Evolutionary conservation across 2,329 filamentous ascomycete genomes (phyloP).

Genomic region (Amphichorda felina): DNA sequence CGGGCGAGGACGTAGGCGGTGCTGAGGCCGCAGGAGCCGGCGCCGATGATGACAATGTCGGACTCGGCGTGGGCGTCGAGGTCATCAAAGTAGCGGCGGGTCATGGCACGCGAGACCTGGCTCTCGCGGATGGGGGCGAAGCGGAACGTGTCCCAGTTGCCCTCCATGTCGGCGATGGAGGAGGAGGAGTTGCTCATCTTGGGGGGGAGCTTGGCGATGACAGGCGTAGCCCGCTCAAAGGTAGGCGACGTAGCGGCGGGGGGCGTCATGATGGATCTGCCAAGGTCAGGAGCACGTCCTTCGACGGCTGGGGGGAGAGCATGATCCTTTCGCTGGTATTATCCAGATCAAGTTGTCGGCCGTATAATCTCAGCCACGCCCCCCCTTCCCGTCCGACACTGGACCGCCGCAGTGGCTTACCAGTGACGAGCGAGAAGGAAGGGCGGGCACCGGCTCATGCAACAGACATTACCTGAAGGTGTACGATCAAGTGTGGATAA

Average conservation of each 20-base stretch:
- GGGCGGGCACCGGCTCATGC: constrained; percentile 52
- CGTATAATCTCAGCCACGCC: constrained; percentile 70
- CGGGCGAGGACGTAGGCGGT: constrained; percentile 76
- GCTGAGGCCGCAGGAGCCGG: constrained; percentile 77
- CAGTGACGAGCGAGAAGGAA: constrained; percentile 5
- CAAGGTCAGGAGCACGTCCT: constrained; percentile 14
- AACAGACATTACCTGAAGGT: constrained; percentile 29
- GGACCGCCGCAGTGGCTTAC: background rate
- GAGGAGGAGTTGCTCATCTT: constrained; percentile 16
- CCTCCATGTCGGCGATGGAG: constrained; percentile 49
- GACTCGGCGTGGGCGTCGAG: constrained; percentile 83
- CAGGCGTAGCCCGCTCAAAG: constrained; percentile 32
- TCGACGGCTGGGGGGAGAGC: constrained; percentile 35
- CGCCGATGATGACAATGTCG: constrained; percentile 87
- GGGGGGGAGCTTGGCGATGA: constrained; percentile 31
- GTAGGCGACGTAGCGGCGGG: constrained; percentile 55
- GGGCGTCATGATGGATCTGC: constrained; percentile 57
- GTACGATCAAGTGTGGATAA: constrained; percentile 21
- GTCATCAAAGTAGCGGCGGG: constrained; percentile 82
- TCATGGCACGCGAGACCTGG: constrained; percentile 90
- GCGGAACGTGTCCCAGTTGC: constrained; percentile 70
- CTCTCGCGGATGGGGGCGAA: constrained; percentile 85
- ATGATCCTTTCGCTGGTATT: constrained; percentile 99
- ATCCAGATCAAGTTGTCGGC: constrained; percentile 93
- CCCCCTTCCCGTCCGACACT: constrained; percentile 6